Percentiles rank a stretch among this genome's conserved stretches.
Evolutionary conservation across 768 basidiomycete species (phyloP).

Genomic region (Macrocybe gigantea): DNA sequence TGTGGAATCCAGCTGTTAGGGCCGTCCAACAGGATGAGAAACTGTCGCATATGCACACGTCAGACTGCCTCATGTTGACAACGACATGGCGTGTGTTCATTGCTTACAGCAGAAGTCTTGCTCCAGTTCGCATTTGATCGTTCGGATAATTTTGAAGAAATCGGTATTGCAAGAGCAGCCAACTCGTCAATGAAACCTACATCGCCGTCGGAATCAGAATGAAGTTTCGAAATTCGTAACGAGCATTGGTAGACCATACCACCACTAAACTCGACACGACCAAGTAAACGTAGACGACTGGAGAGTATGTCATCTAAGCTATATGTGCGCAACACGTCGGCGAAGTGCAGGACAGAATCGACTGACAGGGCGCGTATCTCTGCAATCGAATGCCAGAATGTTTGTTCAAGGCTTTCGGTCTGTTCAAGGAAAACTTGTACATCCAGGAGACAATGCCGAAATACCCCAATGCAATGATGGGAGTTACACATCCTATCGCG

Average conservation of each 20-base stretch:
- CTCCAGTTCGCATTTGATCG: slow-evolving; percentile 32
- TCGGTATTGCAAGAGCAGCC: slow-evolving; percentile 53
- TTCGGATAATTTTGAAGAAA: slow-evolving; percentile 49
- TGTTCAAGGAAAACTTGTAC: slow-evolving; percentile 37
- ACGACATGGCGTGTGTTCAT: not conserved
- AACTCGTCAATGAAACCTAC: slow-evolving; percentile 49
- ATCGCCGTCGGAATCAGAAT: slow-evolving; percentile 1
- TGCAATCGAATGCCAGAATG: slow-evolving; percentile 37
- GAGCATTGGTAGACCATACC: not conserved
- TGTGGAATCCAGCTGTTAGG: slow-evolving; percentile 43
- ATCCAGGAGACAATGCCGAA: slow-evolving; percentile 45
- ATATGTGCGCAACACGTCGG: not conserved
- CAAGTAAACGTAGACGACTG: slow-evolving; percentile 48
- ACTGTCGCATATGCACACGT: slow-evolving; percentile 21
- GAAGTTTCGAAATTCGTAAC: not conserved
- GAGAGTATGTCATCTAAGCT: slow-evolving; percentile 11
- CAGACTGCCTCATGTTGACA: not conserved
- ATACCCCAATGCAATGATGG: slow-evolving; percentile 31
- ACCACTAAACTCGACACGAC: slow-evolving; percentile 40
- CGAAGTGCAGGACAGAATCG: not conserved
- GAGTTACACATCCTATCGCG: slow-evolving; percentile 14
- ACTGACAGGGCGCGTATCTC: slow-evolving; percentile 49
- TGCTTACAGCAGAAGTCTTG: slow-evolving; percentile 44
- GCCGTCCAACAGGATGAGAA: slow-evolving; percentile 59
- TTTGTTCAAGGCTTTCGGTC: slow-evolving; percentile 47